phyloP scores from a whole-genome alignment of 2,329 filamentous ascomycete genomes.

The Colletotrichum sp. region DNA sequence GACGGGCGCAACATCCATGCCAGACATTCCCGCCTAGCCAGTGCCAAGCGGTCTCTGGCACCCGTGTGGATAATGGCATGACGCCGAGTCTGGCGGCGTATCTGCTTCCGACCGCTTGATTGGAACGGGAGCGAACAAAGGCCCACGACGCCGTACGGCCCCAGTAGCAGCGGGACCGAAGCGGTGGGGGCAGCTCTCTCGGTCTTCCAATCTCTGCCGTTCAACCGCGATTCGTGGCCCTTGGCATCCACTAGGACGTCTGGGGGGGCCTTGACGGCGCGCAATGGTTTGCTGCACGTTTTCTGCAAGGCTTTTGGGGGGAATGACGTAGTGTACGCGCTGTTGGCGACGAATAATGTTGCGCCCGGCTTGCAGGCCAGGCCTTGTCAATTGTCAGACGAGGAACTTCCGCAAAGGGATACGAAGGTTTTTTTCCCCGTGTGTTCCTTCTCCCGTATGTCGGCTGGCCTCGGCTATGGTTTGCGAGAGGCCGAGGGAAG shows the following conservation, averaged over 20 bases:
- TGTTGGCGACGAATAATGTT: background rate
- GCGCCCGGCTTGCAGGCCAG: background rate
- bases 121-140: background rate
- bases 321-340: background rate
- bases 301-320: background rate
- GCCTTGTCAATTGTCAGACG: background rate
- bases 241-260: background rate
- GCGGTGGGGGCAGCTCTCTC: background rate
- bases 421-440: background rate
- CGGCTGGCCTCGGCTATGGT: background rate
- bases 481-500: background rate
- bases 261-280: background rate
- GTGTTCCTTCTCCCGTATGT: background rate
- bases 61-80: background rate
- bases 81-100: constrained; percentile 1
- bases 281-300: background rate
- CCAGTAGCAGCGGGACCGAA: background rate
- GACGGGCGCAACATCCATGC: background rate
- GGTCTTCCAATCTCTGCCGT: background rate
- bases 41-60: background rate
- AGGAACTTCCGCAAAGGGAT: background rate
- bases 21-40: background rate
- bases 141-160: background rate
- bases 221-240: background rate
- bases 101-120: background rate